Evolutionary conservation across 2,329 filamentous ascomycete genomes (phyloP).

Genomic region (Colletotrichum tropicale): DNA sequence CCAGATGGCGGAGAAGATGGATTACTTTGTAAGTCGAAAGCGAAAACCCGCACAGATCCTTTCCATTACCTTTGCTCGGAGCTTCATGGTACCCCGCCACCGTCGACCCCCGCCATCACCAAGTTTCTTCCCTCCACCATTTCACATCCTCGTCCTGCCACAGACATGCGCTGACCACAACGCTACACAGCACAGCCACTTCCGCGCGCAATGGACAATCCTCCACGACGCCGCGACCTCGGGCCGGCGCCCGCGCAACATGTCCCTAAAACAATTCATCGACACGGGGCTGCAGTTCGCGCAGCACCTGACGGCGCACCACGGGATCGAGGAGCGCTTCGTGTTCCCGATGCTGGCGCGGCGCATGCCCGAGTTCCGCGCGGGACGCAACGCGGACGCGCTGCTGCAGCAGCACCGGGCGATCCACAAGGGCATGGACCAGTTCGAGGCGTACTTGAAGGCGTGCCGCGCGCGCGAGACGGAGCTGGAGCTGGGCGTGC

Average conservation of each 20-base stretch:
- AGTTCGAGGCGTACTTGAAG: conserved; percentile 68
- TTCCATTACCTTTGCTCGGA: not conserved
- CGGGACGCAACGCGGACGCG: conserved; percentile 59
- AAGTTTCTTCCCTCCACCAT: accelerated
- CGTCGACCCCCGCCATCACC: not conserved
- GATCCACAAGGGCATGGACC: conserved; percentile 79
- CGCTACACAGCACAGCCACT: conserved; percentile 71
- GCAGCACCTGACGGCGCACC: conserved; percentile 74
- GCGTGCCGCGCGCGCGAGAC: conserved; percentile 66
- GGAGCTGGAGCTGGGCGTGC: conserved; percentile 58
- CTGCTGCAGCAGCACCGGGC: conserved; percentile 76
- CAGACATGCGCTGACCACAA: not conserved
- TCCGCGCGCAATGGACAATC: conserved; percentile 74
- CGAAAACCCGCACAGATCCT: not conserved
- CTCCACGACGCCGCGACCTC: conserved; percentile 69
- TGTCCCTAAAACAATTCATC: conserved; percentile 74
- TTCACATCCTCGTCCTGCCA: not conserved
- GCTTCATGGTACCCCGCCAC: not conserved
- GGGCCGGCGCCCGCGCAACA: conserved; percentile 62
- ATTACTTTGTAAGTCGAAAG: conserved; percentile 64
- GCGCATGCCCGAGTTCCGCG: conserved; percentile 79
- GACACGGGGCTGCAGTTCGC: conserved; percentile 71
- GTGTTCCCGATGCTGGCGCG: conserved; percentile 79
- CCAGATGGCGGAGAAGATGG: conserved; percentile 76
- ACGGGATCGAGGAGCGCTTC: conserved; percentile 81